Evolutionary conservation across 1,284 basidiomycete species (phyloP), one percentile per base, ranked within the genome.

Genomic region (Neonothopanus nambi): DNA sequence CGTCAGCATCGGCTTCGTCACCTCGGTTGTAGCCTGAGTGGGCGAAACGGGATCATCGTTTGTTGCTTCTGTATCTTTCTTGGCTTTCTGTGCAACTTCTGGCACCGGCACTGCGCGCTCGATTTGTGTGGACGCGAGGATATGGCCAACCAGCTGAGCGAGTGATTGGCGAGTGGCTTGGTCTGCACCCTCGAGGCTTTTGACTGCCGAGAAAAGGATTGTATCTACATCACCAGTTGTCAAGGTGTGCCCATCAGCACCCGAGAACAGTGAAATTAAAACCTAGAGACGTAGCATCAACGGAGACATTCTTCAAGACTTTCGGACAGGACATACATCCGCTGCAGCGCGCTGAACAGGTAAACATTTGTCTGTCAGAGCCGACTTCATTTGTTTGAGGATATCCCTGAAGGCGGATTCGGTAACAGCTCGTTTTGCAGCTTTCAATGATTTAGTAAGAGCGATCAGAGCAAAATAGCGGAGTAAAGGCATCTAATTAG

Each of bases 301-400:
- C 13, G 13, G 40, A 39, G 3, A n/a, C n/a, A 17, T 8, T 12
- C 17, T 33, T 15, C 7, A 15, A 20, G 8, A 9, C 5, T 36
- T 11, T 13, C 26, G 12, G 58, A 13, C 15, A 20, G 37, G 20
- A 62, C 76, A 53, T 58, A 92, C 91, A 61, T 91, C 87, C 24
- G 93, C 84, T 15, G 87, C 87, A 3, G 84, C 93, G 24, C 95
- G 84, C 65, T 98, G 93, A 12, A 99, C 80, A 2, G 93, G 83
- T 7, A 94, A 77, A 5, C 89, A 87, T 70, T 93, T 94, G 69
- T 99, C 96, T 1, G 79, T 77, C 1, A 99, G 75, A 0, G 82
- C 84, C 28, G 80, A 75, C 60, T 82, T 86, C 71, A 93, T 87
- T 56, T 91, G 83, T 69, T 97, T 98, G 54, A 93, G 65, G 40